These are phyloP conservation scores for Pseudoscleropodium purum DNA, from an alignment of 225 moss, liverwort and hornwort species.

Conservation along the genomic window DNA sequence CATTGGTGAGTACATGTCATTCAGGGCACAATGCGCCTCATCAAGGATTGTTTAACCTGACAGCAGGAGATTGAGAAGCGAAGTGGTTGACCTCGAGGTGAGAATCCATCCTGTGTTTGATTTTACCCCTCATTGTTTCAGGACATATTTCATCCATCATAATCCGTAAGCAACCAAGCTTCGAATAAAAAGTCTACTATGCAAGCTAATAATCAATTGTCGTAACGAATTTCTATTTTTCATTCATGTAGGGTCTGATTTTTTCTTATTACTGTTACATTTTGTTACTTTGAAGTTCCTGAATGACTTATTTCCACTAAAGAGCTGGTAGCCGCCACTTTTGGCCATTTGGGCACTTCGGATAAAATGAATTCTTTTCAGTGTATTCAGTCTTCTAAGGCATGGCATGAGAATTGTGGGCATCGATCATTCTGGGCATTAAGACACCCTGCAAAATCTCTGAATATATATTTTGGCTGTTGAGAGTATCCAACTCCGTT, in stretches of 20 bases:
- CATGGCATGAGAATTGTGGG: not conserved
- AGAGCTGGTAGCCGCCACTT: not conserved
- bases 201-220: too few species aligned
- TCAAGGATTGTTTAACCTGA: not conserved
- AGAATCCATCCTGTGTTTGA: not conserved
- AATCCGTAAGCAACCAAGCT: not conserved
- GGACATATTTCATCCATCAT: not conserved
- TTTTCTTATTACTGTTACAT: not conserved
- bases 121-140: not conserved
- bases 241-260: not conserved
- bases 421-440: not conserved
- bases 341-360: not conserved
- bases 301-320: not conserved
- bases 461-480: not conserved
- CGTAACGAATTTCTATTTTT: not conserved
- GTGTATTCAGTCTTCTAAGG: not conserved
- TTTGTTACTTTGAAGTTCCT: not conserved
- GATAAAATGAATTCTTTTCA: not conserved
- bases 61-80: not conserved
- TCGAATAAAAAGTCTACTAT: too few species aligned
- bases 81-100: not conserved
- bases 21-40: not conserved
- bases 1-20: not conserved
- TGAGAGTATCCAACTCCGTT: not conserved
- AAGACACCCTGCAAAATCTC: not conserved